phyloP scores from a whole-genome alignment of 139 green algal species.

The Chlamydomonas sp. region DNA sequence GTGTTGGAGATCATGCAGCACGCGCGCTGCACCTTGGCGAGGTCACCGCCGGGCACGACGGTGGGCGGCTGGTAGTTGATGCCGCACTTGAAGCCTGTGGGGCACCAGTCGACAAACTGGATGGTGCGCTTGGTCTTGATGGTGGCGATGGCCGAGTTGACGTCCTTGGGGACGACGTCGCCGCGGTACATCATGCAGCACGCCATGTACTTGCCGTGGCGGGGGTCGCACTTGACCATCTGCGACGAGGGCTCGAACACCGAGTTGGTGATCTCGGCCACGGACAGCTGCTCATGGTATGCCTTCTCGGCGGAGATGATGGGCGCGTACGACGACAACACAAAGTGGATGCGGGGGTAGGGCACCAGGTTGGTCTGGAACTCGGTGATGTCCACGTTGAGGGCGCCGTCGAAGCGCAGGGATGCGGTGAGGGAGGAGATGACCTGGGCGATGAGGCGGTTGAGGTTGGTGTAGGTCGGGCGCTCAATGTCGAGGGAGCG shows the following conservation, averaged over 20 bases:
- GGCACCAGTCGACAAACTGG: conserved; percentile 98
- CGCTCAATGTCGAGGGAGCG: conserved; percentile 93
- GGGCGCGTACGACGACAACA: conserved; percentile 94
- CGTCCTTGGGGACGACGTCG: conserved; percentile 98
- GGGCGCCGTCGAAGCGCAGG: conserved; percentile 89
- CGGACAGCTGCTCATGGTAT: conserved; percentile 85
- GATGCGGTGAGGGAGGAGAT: conserved; percentile 94
- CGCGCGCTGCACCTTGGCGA: conserved; percentile 98
- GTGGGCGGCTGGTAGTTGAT: conserved; percentile 99
- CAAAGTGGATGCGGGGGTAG: conserved; percentile 99
- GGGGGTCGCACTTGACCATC: conserved; percentile 98
- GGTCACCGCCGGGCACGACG: conserved; percentile 91
- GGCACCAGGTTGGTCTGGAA: conserved; percentile 99
- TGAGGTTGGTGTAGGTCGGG: conserved; percentile 58
- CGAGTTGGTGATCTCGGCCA: conserved; percentile 97
- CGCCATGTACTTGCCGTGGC: conserved; percentile 97
- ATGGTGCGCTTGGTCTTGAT: conserved; percentile 99
- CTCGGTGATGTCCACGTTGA: conserved; percentile 97
- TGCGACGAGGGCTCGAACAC: conserved; percentile 91
- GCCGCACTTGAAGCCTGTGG: conserved; percentile 98
- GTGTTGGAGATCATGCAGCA: conserved; percentile 99
- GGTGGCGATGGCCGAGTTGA: conserved; percentile 92
- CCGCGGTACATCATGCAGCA: conserved; percentile 99
- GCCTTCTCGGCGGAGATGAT: conserved; percentile 75
- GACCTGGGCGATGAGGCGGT: conserved; percentile 43